Evolutionary conservation across 2,329 filamentous ascomycete species (phyloP), one percentile per base, ranked within the genome.

Genomic region (Tolypocladium cylindrosporum): DNA sequence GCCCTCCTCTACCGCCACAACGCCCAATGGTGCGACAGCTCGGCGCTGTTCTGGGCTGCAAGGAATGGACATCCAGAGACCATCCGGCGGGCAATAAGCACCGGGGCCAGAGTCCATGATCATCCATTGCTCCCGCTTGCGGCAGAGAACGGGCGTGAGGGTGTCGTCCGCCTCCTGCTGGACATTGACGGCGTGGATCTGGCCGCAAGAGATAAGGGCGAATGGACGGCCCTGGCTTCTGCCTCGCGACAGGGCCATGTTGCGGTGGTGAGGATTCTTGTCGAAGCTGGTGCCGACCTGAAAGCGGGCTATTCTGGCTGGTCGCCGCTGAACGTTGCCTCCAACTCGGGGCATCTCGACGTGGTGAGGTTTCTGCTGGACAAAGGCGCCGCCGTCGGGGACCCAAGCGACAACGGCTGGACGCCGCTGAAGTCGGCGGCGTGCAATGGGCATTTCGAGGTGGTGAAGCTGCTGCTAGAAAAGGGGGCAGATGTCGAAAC

Each of bases 391-490:
- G 56, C 48, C 4, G 50, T 59, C 10, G 50, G 58, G 14, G 37
- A 37, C 1, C 56, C 50, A n/a, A 61, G 60, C 50, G 21, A 56
- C 2, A 59, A 54, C 31, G 57, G 57, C 4, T 63, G 58, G 34
- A 60, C 57, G 7, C 60, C 60, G 5, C 61, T 61, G 42, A 60
- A 56, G n/a, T 57, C 57, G 4, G 61, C 61, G 2, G 56, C 59
- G 8, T 39, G 59, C 6, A 56, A 58, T 3, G 59, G 59, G 7
- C 59, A 60, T 31, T 11, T 39, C 13, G 41, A 55, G 14, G 58
- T 62, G 9, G 57, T 53, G 14, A 54, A 48, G 39, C 36, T 63
- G 2, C 37, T 63, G 21, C 57, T 63, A 2, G 55, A 43, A 9
- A 51, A 57, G 6, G 61, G 61, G 11, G 61, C 60, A 4, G 50